Percentiles rank a stretch among this genome's conserved stretches.
Evolutionary conservation across 139 green algal genomes (phyloP).

Genomic region (Chlorella sp.): DNA sequence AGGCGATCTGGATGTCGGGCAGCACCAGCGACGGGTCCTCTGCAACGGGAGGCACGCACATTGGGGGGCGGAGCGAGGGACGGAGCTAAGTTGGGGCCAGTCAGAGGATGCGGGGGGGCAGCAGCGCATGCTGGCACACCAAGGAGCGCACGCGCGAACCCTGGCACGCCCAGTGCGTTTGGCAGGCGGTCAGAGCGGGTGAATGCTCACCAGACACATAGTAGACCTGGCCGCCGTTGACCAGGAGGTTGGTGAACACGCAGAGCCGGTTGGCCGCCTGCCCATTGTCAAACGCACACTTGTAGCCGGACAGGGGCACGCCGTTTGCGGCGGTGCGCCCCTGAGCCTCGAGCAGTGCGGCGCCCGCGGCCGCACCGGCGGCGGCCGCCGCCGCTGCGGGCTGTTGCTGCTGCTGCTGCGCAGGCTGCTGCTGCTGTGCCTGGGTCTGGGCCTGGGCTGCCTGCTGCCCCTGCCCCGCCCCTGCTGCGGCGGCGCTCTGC

Average conservation of each 20-base stretch:
- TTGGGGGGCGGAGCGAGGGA: too few species aligned
- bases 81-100: too few species aligned
- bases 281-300: not conserved
- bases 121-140: not conserved
- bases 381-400: not conserved
- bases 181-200: too few species aligned
- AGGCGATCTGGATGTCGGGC: slow-evolving; percentile 22
- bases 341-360: not conserved
- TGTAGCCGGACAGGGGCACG: not conserved
- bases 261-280: not conserved
- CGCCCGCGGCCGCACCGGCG: too few species aligned
- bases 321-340: not conserved
- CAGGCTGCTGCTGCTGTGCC: too few species aligned
- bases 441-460: too few species aligned
- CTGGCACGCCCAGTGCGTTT: too few species aligned
- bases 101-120: not conserved
- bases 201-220: slow-evolving; percentile 10
- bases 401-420: not conserved
- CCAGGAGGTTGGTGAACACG: slow-evolving; percentile 4
- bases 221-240: not conserved
- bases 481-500: not conserved
- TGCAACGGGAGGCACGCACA: too few species aligned
- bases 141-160: too few species aligned
- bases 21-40: not conserved
- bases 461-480: not conserved